Base-by-base conservation (phyloP, 805 yeast genomes). In the Saccharomycopsis oosterbeekiorum region DNA sequence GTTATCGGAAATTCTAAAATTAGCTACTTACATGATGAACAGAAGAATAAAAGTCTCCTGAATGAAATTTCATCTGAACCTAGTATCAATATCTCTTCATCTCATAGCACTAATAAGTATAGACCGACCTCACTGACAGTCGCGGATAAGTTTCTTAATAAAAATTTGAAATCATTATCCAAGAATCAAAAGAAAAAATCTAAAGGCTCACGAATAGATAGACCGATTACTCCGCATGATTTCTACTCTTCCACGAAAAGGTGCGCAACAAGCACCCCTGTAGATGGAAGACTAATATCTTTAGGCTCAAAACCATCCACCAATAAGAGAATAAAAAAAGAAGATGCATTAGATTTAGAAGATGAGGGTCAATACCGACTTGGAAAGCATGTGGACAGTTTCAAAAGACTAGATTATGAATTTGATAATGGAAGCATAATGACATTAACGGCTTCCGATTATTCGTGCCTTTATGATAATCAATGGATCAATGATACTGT, bases 401-500 rank as follows among this genome's bases (percentile, higher is more conserved):
- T 4, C 79, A 80, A 1, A 75, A 77, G 43, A 4, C 70, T 88
- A 57, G 76, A 75, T 39, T 78, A 81, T 65, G 73, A 73, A 17
- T 84, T 90, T 67, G 70, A 73, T 29, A 86, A 84, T 66, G 80
- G 79, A 4, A 78, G 82, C 50, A 71, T 74, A 0, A 79, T 88
- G 65, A 78, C 80, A 4, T 80, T 93, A 9, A 78, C 84, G 0
- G 80, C 82, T 62, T 78, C 81, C 43, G 99, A 94, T 69, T 89
- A 88, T 70, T 82, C 82, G 64, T 87, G 97, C 55, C 77, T 93
- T 10, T 84, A 85, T 68, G 85, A 86, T 62, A 84, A 85, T 56
- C 89, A 88, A 64, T 93, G 96, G 92, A 82, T 94, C 57, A 93
- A 94, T 73, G 99, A 94, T 69, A 81, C 87, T 0, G 76, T 94